A percentile compares a stretch with the other conserved stretches of the same genome.
These are phyloP conservation scores for Ogataea haglerorum DNA, from an alignment of 805 yeast genomes.

Conservation along the genomic window DNA sequence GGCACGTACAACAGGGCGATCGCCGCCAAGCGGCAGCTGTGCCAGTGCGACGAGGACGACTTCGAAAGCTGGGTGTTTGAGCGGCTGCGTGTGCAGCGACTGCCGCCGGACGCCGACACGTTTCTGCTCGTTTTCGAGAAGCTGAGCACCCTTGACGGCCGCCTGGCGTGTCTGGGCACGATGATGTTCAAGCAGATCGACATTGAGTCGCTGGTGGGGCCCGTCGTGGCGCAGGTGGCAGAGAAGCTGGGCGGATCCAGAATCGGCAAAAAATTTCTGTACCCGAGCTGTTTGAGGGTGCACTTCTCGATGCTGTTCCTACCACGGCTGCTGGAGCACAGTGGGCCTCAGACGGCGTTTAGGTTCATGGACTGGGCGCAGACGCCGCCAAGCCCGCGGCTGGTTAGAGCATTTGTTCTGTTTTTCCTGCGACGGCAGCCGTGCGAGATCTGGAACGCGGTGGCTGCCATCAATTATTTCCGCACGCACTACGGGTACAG, in stretches of 20 bases:
- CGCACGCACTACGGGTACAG: conserved; percentile 1
- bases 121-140: conserved; percentile 4
- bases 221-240: neutral
- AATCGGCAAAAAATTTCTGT: neutral
- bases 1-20: conserved; percentile 2
- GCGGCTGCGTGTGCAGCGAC: conserved; percentile 4
- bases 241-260: neutral
- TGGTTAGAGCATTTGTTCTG: neutral
- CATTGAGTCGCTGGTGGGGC: neutral
- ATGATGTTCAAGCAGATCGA: conserved; percentile 5
- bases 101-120: conserved; percentile 7
- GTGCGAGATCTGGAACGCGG: conserved; percentile 6
- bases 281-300: neutral
- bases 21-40: conserved; percentile 2
- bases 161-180: conserved; percentile 8
- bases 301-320: conserved; percentile 1
- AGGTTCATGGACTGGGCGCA: conserved; percentile 3
- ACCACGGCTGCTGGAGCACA: neutral
- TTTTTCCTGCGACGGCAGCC: conserved; percentile 1
- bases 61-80: conserved; percentile 6
- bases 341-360: conserved; percentile 3
- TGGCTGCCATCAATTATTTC: conserved; percentile 11
- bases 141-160: neutral
- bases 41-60: neutral
- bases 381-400: neutral